Evolutionary conservation across 163 green algal species (phyloP).

Genomic region (Coccomyxa subellipsoidea): DNA sequence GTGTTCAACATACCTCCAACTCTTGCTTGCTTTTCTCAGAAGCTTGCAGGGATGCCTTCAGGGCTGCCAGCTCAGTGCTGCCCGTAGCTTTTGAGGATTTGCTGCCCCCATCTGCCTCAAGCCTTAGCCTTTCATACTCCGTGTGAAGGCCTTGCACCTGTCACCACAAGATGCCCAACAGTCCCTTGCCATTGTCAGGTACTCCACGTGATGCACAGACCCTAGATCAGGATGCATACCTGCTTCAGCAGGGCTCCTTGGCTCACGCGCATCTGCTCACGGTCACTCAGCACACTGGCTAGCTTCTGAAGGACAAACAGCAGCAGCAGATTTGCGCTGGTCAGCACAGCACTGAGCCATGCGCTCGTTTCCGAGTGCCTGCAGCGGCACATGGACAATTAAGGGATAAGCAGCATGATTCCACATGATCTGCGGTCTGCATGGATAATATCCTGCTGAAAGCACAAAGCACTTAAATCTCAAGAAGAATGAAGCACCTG

Average conservation of each 20-base stretch:
- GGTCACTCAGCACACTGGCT: conserved; percentile 19
- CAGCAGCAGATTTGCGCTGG: conserved; percentile 15
- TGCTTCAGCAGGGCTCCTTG: conserved; percentile 31
- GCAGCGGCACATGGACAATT: conserved; percentile 5
- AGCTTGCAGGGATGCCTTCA: neutral
- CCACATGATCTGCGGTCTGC: too few species aligned
- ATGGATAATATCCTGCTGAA: too few species aligned
- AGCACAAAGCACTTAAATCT: neutral
- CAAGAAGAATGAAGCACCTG: neutral
- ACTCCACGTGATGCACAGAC: too few species aligned
- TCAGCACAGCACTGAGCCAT: conserved; percentile 18
- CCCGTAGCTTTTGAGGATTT: neutral
- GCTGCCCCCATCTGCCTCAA: neutral
- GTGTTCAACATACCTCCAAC: neutral
- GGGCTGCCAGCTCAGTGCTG: neutral
- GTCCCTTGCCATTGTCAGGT: too few species aligned
- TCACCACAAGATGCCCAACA: neutral
- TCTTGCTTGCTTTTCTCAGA: neutral
- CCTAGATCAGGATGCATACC: too few species aligned
- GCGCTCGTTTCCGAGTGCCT: conserved; percentile 13
- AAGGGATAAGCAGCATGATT: neutral
- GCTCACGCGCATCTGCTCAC: conserved; percentile 17
- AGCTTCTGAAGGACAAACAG: conserved; percentile 23
- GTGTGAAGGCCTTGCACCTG: conserved; percentile 24
- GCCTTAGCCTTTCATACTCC: conserved; percentile 22